Evolutionary conservation across 768 basidiomycete genomes (phyloP).

Genomic region (Macrolepiota dolichaula): DNA sequence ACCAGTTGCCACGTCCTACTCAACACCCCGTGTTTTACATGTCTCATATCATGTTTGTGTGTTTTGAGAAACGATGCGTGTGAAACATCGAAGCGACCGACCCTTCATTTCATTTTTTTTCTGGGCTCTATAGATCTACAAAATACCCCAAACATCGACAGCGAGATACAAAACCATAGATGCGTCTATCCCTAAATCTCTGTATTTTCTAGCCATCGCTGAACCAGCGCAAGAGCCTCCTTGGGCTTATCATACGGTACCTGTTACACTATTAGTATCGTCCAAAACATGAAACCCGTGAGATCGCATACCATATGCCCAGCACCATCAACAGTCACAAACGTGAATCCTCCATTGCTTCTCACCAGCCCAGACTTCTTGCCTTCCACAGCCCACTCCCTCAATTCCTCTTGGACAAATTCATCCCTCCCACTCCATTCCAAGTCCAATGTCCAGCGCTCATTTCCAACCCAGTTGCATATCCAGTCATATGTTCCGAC

Average conservation of each 20-base stretch:
- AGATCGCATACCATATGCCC: constrained; percentile 62
- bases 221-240: constrained; percentile 46
- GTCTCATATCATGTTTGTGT: too few relatives aligned
- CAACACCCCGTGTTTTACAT: too few relatives aligned
- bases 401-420: constrained; percentile 37
- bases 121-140: too few relatives aligned
- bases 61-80: too few relatives aligned
- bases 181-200: constrained; percentile 8
- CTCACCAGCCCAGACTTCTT: constrained; percentile 34
- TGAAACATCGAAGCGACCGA: too few relatives aligned
- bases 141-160: background rate
- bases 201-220: constrained; percentile 40
- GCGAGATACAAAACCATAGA: background rate
- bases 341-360: constrained; percentile 51
- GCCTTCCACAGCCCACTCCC: constrained; percentile 59
- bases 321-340: constrained; percentile 60
- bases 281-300: background rate
- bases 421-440: constrained; percentile 65
- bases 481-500: constrained; percentile 72
- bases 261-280: constrained; percentile 16
- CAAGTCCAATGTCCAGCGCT: constrained; percentile 64
- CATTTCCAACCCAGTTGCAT: constrained; percentile 76
- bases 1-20: too few relatives aligned
- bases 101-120: too few relatives aligned
- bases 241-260: constrained; percentile 62